Conservation (phyloP, 1,139 yeast species). For the Wickerhamomyces sp. region DNA sequence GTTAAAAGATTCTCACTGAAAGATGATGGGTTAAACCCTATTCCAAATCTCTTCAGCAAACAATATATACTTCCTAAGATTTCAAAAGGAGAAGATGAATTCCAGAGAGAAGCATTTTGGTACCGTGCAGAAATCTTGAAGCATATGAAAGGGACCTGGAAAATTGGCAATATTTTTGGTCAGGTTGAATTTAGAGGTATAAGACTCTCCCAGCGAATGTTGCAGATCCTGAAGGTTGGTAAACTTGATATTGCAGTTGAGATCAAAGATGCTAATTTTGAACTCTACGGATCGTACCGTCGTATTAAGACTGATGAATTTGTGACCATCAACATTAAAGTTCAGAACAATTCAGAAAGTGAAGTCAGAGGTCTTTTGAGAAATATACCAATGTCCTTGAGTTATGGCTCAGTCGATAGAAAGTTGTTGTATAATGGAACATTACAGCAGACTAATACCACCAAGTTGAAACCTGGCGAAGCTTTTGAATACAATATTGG, state of each 20-base stretch:
- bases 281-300: slow-evolving; percentile 16
- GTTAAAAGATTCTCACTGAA: slow-evolving; percentile 47
- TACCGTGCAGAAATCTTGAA: slow-evolving; percentile 60
- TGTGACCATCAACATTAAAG: slow-evolving; percentile 42
- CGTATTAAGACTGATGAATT: slow-evolving; percentile 40
- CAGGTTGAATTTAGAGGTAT: slow-evolving; percentile 60
- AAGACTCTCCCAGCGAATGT: slow-evolving; percentile 51
- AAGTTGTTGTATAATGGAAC: slow-evolving; percentile 59
- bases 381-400: slow-evolving; percentile 49
- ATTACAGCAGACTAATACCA: slow-evolving; percentile 47
- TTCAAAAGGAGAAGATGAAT: slow-evolving; percentile 44
- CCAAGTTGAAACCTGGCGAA: slow-evolving; percentile 39
- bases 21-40: slow-evolving; percentile 43
- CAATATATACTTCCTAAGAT: slow-evolving; percentile 66
- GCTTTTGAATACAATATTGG: slow-evolving; percentile 41
- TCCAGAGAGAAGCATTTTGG: slow-evolving; percentile 73
- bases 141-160: slow-evolving; percentile 64
- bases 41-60: slow-evolving; percentile 70
- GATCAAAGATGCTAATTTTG: slow-evolving; percentile 22
- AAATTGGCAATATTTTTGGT: slow-evolving; percentile 43
- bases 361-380: slow-evolving; percentile 56
- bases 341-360: slow-evolving; percentile 39
- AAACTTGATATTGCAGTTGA: slow-evolving; percentile 37
- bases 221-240: slow-evolving; percentile 44
- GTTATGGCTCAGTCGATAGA: slow-evolving; percentile 39